A percentile compares a stretch with the other conserved stretches of the same genome.
Conservation (phyloP, 2,329 filamentous ascomycete species). For the Pleurostoma richardsiae region DNA sequence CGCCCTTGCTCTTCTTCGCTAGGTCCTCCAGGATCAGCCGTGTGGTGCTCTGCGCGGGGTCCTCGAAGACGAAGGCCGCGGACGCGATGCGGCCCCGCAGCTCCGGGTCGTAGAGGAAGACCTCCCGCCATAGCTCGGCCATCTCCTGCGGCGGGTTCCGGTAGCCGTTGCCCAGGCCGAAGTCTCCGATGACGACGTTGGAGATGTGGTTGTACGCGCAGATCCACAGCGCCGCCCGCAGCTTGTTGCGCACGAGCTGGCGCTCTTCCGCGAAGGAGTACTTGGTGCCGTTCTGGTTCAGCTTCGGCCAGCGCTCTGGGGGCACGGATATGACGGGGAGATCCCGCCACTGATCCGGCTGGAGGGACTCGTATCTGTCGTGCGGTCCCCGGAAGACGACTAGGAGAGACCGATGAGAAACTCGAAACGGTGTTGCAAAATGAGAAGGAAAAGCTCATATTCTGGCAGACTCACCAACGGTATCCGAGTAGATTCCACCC, state of each 20-base stretch:
- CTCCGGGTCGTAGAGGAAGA: conserved; percentile 58
- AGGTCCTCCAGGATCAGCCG: conserved; percentile 50
- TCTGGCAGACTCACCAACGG: conserved; percentile 47
- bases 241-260: conserved; percentile 68
- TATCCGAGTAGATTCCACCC: conserved; percentile 65
- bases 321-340: conserved; percentile 71
- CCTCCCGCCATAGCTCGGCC: conserved; percentile 61
- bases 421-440: no score
- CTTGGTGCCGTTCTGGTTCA: conserved; percentile 59
- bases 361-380: conserved; percentile 55
- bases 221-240: conserved; percentile 65
- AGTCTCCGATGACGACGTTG: conserved; percentile 58
- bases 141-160: conserved; percentile 62
- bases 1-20: conserved; percentile 40
- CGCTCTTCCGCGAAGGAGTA: conserved; percentile 70
- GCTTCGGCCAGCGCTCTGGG: conserved; percentile 68
- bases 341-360: conserved; percentile 45
- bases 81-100: conserved; percentile 57
- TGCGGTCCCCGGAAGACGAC: conserved; percentile 70
- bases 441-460: no score
- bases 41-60: conserved; percentile 47
- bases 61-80: conserved; percentile 62
- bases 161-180: conserved; percentile 58
- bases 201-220: conserved; percentile 56
- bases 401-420: conserved; percentile 11